Percentiles rank a stretch among this genome's conserved stretches.
Conservation (phyloP, 495 filamentous ascomycete species). For the Hyaloscypha hepaticicola region DNA sequence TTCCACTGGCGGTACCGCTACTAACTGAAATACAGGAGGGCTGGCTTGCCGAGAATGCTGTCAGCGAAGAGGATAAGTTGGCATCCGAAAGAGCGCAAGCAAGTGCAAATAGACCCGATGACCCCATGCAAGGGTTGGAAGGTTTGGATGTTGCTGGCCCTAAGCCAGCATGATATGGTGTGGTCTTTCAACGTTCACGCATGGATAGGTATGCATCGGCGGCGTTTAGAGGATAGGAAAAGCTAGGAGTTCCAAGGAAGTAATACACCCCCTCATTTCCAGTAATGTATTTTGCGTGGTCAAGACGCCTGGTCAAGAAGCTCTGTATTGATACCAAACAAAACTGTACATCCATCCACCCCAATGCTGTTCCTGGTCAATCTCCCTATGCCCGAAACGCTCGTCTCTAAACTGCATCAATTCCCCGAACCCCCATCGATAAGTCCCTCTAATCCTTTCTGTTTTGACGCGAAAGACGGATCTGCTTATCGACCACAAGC, state of each 20-base stretch:
- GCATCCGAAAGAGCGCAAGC: constrained; percentile 58
- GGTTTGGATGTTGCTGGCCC: constrained; percentile 92
- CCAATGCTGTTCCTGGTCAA: background rate
- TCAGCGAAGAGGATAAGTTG: constrained; percentile 78
- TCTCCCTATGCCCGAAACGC: background rate
- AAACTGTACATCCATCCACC: constrained; percentile 19
- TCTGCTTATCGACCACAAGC: constrained; percentile 83
- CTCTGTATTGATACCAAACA: constrained; percentile 22
- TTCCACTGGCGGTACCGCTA: constrained; percentile 4
- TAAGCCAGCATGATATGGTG: constrained; percentile 61
- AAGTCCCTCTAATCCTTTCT: constrained; percentile 25
- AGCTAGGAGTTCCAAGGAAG: constrained; percentile 14
- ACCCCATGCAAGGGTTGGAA: constrained; percentile 95
- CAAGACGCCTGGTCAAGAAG: constrained; percentile 1
- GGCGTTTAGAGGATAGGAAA: constrained; percentile 28
- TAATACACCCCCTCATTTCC: background rate
- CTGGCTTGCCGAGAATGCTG: constrained; percentile 87
- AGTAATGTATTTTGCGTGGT: background rate
- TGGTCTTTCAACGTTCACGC: background rate
- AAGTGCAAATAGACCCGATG: constrained; percentile 56
- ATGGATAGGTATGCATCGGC: constrained; percentile 16
- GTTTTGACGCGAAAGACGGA: constrained; percentile 61
- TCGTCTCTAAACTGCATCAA: constrained; percentile 1
- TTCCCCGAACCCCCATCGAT: background rate
- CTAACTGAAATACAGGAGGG: constrained; percentile 65